Evolutionary conservation across 2,329 filamentous ascomycete species (phyloP).

Genomic region (Cryphonectria naterciae): DNA sequence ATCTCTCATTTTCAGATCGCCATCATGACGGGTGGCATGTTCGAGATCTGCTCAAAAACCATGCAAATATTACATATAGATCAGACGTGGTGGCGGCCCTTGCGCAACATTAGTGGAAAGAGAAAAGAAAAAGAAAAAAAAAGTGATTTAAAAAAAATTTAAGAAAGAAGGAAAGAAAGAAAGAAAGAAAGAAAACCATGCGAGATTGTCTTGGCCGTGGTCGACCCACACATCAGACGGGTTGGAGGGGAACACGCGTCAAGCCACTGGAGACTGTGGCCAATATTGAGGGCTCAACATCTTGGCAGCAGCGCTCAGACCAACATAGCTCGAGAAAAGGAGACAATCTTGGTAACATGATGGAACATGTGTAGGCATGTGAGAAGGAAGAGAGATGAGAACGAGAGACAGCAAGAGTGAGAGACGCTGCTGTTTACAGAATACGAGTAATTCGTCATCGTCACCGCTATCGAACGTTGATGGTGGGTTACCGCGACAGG

Average conservation of each 20-base stretch:
- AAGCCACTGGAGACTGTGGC: neutral
- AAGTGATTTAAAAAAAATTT: neutral
- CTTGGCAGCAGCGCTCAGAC: neutral
- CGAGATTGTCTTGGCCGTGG: slow-evolving; percentile 2
- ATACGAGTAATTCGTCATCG: neutral
- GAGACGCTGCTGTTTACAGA: neutral
- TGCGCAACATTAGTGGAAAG: neutral
- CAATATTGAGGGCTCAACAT: neutral
- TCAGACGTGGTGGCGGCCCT: neutral
- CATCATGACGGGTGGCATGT: neutral
- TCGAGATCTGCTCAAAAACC: neutral
- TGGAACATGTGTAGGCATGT: neutral
- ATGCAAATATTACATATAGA: neutral
- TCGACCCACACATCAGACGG: neutral
- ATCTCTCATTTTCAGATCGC: neutral
- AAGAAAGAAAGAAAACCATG: neutral
- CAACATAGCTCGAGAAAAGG: neutral
- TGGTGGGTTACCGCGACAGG: neutral
- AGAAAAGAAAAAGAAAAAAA: neutral
- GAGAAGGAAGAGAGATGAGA: neutral
- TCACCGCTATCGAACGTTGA: neutral
- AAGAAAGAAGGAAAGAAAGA: neutral
- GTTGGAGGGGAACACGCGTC: neutral
- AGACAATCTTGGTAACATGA: neutral
- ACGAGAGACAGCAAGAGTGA: neutral